Conservation (phyloP, 2,329 filamentous ascomycete genomes). For the Exophiala dermatitidis region DNA sequence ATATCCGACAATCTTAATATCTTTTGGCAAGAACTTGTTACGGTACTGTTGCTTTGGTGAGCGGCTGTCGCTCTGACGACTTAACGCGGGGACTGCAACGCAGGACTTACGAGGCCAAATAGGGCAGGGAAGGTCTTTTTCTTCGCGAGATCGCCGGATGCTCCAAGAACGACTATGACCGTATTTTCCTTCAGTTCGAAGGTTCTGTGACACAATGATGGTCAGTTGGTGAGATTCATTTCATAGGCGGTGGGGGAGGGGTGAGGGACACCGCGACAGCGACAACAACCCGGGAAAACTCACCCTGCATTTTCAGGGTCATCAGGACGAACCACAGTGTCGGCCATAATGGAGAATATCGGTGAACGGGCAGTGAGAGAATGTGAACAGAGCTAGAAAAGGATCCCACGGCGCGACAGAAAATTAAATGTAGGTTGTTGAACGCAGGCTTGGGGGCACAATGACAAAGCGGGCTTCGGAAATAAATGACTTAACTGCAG, state of each 20-base stretch:
- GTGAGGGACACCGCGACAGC: constrained; percentile 5
- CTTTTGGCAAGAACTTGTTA: constrained; percentile 96
- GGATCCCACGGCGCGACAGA: constrained; percentile 3
- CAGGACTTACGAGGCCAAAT: constrained; percentile 79
- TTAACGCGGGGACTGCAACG: neutral
- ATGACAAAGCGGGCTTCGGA: constrained; percentile 2
- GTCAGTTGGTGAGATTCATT: constrained; percentile 3
- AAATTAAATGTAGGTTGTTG: neutral
- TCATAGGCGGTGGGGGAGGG: constrained; percentile 10
- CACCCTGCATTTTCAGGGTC: constrained; percentile 47
- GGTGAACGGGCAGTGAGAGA: constrained; percentile 1
- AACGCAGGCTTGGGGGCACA: neutral
- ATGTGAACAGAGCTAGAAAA: constrained; percentile 11
- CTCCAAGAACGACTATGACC: constrained; percentile 89
- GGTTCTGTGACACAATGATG: constrained; percentile 48
- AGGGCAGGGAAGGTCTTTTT: constrained; percentile 99
- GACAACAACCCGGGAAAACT: constrained; percentile 30
- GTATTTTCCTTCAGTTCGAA: constrained; percentile 99
- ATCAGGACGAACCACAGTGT: constrained; percentile 46
- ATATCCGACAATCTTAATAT: constrained; percentile 97
- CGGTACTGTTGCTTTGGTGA: constrained; percentile 60
- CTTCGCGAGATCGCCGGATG: constrained; percentile 95
- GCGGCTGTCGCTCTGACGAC: neutral
- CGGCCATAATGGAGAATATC: constrained; percentile 39
- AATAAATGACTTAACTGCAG: neutral